These are phyloP conservation scores for Paraphaeosphaeria sporulosa DNA, from an alignment of 2,329 filamentous ascomycete genomes.

Conservation along the genomic window DNA sequence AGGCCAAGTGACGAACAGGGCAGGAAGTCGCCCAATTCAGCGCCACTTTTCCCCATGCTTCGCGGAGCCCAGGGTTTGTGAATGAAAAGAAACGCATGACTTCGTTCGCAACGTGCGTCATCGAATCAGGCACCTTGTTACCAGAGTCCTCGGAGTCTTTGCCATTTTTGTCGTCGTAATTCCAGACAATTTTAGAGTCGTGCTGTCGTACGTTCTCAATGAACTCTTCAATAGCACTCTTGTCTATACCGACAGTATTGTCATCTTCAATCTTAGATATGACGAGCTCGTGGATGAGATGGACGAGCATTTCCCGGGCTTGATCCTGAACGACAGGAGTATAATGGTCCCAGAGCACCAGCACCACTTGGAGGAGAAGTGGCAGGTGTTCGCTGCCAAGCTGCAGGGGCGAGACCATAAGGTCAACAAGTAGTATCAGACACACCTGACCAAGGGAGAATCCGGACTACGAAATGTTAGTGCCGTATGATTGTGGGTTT, in stretches of 20 bases:
- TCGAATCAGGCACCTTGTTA: slow-evolving; percentile 83
- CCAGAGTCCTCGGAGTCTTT: slow-evolving; percentile 72
- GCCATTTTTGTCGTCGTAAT: slow-evolving; percentile 90
- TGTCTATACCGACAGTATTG: slow-evolving; percentile 68
- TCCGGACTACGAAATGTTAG: slow-evolving; percentile 62
- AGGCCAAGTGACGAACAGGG: slow-evolving; percentile 91
- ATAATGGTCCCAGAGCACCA: slow-evolving; percentile 97
- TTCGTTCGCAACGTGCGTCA: slow-evolving; percentile 83
- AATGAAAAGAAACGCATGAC: slow-evolving; percentile 86
- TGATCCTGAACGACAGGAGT: slow-evolving; percentile 95
- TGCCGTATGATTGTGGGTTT: neutral
- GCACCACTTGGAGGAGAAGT: slow-evolving; percentile 85
- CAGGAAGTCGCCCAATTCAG: slow-evolving; percentile 97
- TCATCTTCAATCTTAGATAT: slow-evolving; percentile 77
- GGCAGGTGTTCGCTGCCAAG: slow-evolving; percentile 81
- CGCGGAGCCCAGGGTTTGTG: slow-evolving; percentile 84
- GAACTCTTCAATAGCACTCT: slow-evolving; percentile 82
- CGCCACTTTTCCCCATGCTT: slow-evolving; percentile 89
- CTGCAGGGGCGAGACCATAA: slow-evolving; percentile 92
- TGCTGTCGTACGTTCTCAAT: slow-evolving; percentile 87
- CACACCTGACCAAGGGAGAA: slow-evolving; percentile 93
- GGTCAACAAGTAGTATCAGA: slow-evolving; percentile 89
- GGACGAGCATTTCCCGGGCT: slow-evolving; percentile 95
- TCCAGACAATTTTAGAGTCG: slow-evolving; percentile 86
- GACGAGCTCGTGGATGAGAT: slow-evolving; percentile 94